phyloP scores from a whole-genome alignment of 306 rosid genomes.

The Ziziphus jujuba region DNA sequence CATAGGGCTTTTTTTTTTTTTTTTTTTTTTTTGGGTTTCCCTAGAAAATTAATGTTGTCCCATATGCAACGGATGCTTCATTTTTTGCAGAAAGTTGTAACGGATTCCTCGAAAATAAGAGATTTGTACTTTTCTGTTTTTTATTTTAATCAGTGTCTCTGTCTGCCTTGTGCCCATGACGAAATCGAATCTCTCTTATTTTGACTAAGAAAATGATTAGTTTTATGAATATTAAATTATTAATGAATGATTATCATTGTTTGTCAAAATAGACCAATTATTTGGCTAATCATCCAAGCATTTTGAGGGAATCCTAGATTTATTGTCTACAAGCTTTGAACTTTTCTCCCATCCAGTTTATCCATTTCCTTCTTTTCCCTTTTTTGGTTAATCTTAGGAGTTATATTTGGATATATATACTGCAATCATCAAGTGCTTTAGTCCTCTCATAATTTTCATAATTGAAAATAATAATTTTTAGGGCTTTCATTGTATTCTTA shows the following conservation, averaged over 20 bases:
- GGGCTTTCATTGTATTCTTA: too few relatives aligned
- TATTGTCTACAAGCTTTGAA: not conserved
- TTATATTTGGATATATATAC: too few relatives aligned
- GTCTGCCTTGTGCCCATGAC: constrained; percentile 17
- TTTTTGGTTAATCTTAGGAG: too few relatives aligned
- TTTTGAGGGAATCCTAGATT: not conserved
- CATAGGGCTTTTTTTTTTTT: not conserved
- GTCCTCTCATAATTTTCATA: too few relatives aligned
- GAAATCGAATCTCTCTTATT: constrained; percentile 8
- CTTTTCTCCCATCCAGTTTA: too few relatives aligned
- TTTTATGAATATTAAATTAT: not conserved
- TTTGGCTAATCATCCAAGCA: not conserved
- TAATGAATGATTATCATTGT: constrained; percentile 2
- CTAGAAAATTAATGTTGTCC: not conserved
- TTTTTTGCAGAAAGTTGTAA: constrained; percentile 11
- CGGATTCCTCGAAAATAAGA: constrained; percentile 26
- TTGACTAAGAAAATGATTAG: not conserved
- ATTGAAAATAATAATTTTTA: too few relatives aligned
- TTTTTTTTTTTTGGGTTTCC: not conserved
- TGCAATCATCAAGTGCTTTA: too few relatives aligned
- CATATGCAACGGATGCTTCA: constrained; percentile 9
- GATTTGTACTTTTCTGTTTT: constrained; percentile 1
- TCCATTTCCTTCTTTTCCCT: too few relatives aligned
- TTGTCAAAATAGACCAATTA: not conserved
- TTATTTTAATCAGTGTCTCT: constrained; percentile 18